Base-by-base conservation (phyloP, 2,329 filamentous ascomycete species). In the Juglanconis oblonga region DNA sequence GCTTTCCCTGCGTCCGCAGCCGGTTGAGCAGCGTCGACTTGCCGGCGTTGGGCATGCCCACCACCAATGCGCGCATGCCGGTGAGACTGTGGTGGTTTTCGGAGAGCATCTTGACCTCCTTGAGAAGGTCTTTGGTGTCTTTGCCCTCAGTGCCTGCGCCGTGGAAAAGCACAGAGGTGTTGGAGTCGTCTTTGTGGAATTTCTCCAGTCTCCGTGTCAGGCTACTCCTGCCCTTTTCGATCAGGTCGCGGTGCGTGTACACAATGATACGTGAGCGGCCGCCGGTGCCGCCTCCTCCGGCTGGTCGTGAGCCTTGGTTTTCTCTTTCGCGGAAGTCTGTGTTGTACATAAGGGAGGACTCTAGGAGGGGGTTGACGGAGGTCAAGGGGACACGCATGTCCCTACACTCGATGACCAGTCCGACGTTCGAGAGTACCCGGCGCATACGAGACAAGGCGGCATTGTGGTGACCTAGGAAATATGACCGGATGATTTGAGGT, bases 41-140 rank as follows among this genome's bases (percentile, higher is more conserved):
- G 40, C 95, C 95, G 0, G 97, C 91, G 71, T 99, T 99, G 40
- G 95, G 95, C 93, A 99, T 97, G 58, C 95, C 95, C 13, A 98
- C 93, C 1, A 98, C 85, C 73, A 99, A 84, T 59, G 92, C 85
- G 52, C 92, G 86, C 66, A 92, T 83, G n/a, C 92, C 93, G 7
- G 90, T 87, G n/a, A 98, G 76, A 29, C 84, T 84, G 67, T 86
- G 79, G 35, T 74, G 72, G 32, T 75, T 70, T n/a, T 69, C 64
- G 31, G 82, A 81, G 63, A 83, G 77, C 4, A 75, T 69, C 61
- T 81, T 81, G 58, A 87, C 76, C 58, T 78, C 77, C 1, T 79
- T 73, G 10, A 85, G 70, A 3, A 86, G 71, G 2, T 66, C 57
- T 5, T 66, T 66, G 9, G 79, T 77, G 35, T 70, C 71, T 3